Percentiles rank a stretch among this genome's conserved stretches.
Evolutionary conservation across 164 flowering plant species (phyloP).

Genomic region (Santalum album): DNA sequence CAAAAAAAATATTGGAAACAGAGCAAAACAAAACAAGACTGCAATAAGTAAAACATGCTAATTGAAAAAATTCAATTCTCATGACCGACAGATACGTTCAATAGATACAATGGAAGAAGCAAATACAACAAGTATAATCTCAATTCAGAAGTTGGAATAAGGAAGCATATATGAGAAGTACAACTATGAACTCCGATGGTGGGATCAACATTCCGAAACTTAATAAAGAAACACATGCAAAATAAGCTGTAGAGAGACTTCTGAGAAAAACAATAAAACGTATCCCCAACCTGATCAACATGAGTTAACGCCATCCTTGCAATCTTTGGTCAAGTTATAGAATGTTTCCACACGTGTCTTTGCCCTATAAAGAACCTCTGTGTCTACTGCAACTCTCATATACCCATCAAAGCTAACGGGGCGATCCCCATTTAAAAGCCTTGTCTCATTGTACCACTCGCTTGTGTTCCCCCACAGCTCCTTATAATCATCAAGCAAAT

Average conservation of each 20-base stretch:
- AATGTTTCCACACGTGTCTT: conserved; percentile 85
- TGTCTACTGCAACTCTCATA: conserved; percentile 94
- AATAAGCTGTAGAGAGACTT: neutral
- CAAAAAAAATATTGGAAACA: no score
- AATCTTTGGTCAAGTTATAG: conserved; percentile 78
- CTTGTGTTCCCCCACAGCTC: conserved; percentile 76
- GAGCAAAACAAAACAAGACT: neutral
- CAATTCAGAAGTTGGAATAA: conserved; percentile 7
- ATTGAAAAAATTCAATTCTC: conserved; percentile 4
- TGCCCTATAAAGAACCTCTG: conserved; percentile 81
- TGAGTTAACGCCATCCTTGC: conserved; percentile 91
- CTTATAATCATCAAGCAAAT: conserved; percentile 84
- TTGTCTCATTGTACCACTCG: conserved; percentile 92
- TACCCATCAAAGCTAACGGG: conserved; percentile 92
- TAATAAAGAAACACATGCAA: conserved; percentile 4
- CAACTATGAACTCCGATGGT: neutral
- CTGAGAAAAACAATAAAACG: neutral
- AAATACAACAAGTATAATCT: no score
- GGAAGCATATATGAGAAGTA: neutral
- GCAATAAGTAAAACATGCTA: no score
- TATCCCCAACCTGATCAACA: conserved; percentile 44
- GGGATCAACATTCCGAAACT: conserved; percentile 2
- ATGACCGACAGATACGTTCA: conserved; percentile 1
- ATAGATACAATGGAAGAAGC: no score
- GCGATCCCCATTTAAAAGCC: conserved; percentile 41